Base-by-base conservation (phyloP, 352 stramenopile genomes). In the Globisporangium nagaii region DNA sequence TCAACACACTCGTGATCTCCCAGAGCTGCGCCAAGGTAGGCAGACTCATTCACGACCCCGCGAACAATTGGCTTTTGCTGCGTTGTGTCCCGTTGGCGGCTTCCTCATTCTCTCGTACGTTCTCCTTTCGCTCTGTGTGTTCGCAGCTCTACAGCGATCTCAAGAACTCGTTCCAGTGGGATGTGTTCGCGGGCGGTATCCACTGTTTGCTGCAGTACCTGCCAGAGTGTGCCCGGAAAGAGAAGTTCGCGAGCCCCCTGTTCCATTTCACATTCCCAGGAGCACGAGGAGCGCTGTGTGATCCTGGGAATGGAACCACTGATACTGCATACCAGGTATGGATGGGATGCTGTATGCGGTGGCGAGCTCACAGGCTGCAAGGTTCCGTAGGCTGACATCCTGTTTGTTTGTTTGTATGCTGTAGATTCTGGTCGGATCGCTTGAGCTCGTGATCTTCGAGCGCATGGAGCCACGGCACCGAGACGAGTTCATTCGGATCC, bases 401-500 rank as follows among this genome's bases (percentile, higher is more conserved):
- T 42, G 35, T 36, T 27, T 25, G 37, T 55, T 36, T 55, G 55
- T 30, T 35, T 24, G 13, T 48, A 5, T 4, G 7, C 19, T 19
- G 10, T 17, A 88, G 70, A 73, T 93, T 20, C 65, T 93, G 2
- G 67, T 78, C 2, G 84, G 84, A n/a, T 88, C 72, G 9, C 57
- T 93, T 9, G 84, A 93, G 56, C 51, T 93, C 27, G 71, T 93
- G n/a, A 86, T 93, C 43, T 93, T 93, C 54, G 84, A 93, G 58
- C 77, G 78, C 10, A 75, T 91, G 25, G 71, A 90, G 48, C 68
- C 75, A 8, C 65, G 79, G 27, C 70, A 73, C 45, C 82, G 77
- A 36, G 68, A 79, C 39, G 66, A 80, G 17, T 88, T 93, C 49
- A 59, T 78, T 22, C 68, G 67, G 19, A 80, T 90, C 41, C 74